These are phyloP conservation scores for Diaporthe helianthi DNA, from an alignment of 2,329 filamentous ascomycete species.

Conservation along the genomic window DNA sequence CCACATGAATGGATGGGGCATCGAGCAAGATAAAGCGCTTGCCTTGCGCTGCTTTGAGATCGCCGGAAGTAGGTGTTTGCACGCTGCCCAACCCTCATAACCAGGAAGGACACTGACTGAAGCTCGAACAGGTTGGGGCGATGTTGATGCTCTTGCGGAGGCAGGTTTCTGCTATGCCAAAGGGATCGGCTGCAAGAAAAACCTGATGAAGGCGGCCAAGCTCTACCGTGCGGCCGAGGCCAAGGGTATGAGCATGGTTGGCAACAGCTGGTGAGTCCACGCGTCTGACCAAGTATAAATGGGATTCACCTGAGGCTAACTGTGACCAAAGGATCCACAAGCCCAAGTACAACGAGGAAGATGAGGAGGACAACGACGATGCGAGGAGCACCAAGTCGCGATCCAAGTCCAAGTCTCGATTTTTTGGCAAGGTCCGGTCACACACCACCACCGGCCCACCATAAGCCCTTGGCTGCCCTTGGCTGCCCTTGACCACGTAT, in stretches of 20 bases:
- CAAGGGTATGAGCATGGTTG: conserved; percentile 96
- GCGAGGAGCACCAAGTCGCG: conserved; percentile 66
- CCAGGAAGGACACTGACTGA: conserved; percentile 39
- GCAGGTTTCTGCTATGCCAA: conserved; percentile 96
- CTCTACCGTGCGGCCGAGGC: conserved; percentile 91
- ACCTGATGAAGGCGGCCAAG: conserved; percentile 90
- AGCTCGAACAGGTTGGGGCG: conserved; percentile 75
- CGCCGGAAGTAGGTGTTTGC: conserved; percentile 71
- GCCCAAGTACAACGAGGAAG: conserved; percentile 83
- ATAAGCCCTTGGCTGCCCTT: conserved; percentile 26
- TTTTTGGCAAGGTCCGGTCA: conserved; percentile 54
- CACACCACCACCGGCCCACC: conserved; percentile 35
- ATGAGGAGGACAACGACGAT: conserved; percentile 50
- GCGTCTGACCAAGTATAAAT: background rate
- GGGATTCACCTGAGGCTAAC: conserved; percentile 26
- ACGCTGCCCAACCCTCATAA: background rate
- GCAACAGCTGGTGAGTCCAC: conserved; percentile 88
- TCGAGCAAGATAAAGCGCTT: conserved; percentile 87
- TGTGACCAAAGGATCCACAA: conserved; percentile 83
- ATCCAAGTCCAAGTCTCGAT: conserved; percentile 78
- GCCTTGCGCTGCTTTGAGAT: conserved; percentile 96
- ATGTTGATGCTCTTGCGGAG: conserved; percentile 91
- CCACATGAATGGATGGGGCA: conserved; percentile 98
- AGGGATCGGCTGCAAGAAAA: conserved; percentile 92
- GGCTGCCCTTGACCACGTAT: background rate